phyloP scores from a whole-genome alignment of 805 yeast species.

The Myxozyma mucilagina region DNA sequence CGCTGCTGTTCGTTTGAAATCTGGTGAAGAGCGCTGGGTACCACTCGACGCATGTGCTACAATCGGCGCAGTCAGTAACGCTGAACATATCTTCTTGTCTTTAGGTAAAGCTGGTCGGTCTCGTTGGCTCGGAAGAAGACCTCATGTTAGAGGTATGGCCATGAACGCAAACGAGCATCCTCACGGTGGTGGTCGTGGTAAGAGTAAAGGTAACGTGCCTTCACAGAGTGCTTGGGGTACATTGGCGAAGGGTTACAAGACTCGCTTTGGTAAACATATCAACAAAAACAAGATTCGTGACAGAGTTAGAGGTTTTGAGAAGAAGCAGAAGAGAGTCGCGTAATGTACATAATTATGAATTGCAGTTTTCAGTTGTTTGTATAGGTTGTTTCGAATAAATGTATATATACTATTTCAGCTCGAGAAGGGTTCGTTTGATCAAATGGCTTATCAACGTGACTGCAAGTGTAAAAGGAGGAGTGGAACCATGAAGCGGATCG shows the following conservation, averaged over 20 bases:
- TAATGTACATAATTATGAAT: background rate
- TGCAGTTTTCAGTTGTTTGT: background rate
- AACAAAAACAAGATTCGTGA: slow-evolving; percentile 86
- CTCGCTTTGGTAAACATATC: slow-evolving; percentile 70
- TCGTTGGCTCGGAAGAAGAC: slow-evolving; percentile 90
- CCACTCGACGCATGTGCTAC: slow-evolving; percentile 88
- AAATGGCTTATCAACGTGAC: slow-evolving; percentile 56
- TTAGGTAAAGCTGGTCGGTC: slow-evolving; percentile 97
- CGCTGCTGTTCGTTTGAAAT: slow-evolving; percentile 78
- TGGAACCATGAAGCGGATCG: slow-evolving; percentile 56
- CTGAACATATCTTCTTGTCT: slow-evolving; percentile 83
- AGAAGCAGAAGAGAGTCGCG: slow-evolving; percentile 7
- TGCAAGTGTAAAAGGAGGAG: slow-evolving; percentile 60
- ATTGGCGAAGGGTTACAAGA: slow-evolving; percentile 86
- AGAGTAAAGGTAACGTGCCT: slow-evolving; percentile 90
- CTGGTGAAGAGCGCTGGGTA: slow-evolving; percentile 93
- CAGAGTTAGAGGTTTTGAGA: slow-evolving; percentile 75
- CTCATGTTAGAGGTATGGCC: slow-evolving; percentile 96
- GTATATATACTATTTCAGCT: background rate
- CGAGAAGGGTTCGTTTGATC: slow-evolving; percentile 47
- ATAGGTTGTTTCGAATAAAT: background rate
- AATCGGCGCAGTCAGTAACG: slow-evolving; percentile 86
- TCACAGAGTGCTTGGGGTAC: slow-evolving; percentile 97
- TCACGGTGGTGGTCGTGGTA: slow-evolving; percentile 99
- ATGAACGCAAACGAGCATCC: slow-evolving; percentile 98